A percentile compares a stretch with the other conserved stretches of the same genome.
These are phyloP conservation scores for Penicillium coprophilum DNA, from an alignment of 495 filamentous ascomycete genomes.

Conservation along the genomic window DNA sequence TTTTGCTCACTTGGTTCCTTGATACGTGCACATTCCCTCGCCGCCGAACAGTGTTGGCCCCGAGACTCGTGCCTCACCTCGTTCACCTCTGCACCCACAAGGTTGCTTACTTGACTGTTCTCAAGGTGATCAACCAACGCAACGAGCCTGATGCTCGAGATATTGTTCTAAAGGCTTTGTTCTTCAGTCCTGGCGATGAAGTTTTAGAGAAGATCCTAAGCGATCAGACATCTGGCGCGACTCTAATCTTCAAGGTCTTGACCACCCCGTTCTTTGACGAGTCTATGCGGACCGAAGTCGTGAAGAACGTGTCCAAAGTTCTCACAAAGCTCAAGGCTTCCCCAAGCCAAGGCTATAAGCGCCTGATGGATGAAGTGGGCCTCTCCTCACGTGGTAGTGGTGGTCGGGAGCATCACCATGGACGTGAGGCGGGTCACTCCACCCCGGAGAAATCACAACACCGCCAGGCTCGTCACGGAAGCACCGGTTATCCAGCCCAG, in stretches of 20 bases:
- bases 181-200: slow-evolving; percentile 89
- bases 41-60: slow-evolving; percentile 87
- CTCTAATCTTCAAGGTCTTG: slow-evolving; percentile 95
- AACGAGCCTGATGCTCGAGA: slow-evolving; percentile 94
- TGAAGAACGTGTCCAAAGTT: slow-evolving; percentile 88
- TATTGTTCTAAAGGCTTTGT: slow-evolving; percentile 84
- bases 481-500: slow-evolving; percentile 43
- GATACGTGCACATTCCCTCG: slow-evolving; percentile 96
- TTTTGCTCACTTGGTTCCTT: slow-evolving; percentile 95
- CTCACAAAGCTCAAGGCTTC: slow-evolving; percentile 87
- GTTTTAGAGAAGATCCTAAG: slow-evolving; percentile 86
- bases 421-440: slow-evolving; percentile 40
- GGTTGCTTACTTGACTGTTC: slow-evolving; percentile 93
- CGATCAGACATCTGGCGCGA: slow-evolving; percentile 90
- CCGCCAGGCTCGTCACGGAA: slow-evolving; percentile 50
- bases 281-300: slow-evolving; percentile 77
- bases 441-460: slow-evolving; percentile 49
- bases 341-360: slow-evolving; percentile 94
- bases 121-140: slow-evolving; percentile 98
- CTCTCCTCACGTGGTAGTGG: slow-evolving; percentile 63
- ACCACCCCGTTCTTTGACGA: slow-evolving; percentile 99
- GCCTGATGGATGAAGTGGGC: slow-evolving; percentile 96
- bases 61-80: slow-evolving; percentile 90
- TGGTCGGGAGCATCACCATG: slow-evolving; percentile 47
- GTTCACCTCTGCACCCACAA: slow-evolving; percentile 98